Conservation (phyloP, 257 asterid species). For the Dorcoceras hygrometricum region DNA sequence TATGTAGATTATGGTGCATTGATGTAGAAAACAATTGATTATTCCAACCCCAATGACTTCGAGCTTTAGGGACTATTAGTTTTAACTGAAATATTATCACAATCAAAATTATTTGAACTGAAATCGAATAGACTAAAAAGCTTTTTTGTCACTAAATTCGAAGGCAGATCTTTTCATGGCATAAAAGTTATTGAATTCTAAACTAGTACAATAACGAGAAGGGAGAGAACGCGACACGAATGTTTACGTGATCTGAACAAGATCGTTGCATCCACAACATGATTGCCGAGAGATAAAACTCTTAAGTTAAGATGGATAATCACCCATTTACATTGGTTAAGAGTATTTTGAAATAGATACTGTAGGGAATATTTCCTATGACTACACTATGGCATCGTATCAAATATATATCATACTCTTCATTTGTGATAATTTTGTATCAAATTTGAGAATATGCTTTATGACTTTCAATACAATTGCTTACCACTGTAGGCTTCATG, state of each 20-base stretch:
- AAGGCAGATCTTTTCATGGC: background rate
- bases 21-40: no score
- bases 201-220: background rate
- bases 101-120: no score
- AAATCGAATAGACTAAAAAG: no score
- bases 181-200: background rate
- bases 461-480: conserved; percentile 24
- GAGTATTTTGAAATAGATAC: no score
- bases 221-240: background rate
- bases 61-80: no score
- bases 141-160: no score
- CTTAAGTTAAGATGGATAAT: background rate
- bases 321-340: background rate
- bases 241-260: background rate
- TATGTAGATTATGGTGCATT: no score
- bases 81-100: background rate
- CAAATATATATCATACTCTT: background rate
- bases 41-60: no score
- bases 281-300: background rate
- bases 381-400: background rate
- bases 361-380: background rate
- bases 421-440: background rate
- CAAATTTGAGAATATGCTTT: no score
- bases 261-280: background rate
- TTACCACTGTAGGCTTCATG: conserved; percentile 70